Evolutionary conservation across 768 basidiomycete genomes (phyloP).

Genomic region (Tremella fuciformis): DNA sequence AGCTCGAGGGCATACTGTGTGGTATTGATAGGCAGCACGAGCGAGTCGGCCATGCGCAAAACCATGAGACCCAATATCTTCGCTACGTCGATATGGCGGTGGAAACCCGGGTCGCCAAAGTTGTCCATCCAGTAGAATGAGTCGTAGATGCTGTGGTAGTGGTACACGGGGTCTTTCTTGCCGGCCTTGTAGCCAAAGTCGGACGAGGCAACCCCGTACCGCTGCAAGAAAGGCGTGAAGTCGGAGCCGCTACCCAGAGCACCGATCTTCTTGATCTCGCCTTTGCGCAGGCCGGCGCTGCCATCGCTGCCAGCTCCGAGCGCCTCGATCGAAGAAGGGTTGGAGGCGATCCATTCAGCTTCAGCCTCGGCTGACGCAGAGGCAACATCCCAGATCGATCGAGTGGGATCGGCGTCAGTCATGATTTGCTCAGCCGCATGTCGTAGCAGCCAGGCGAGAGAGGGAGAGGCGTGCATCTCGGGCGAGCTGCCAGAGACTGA

Average conservation of each 20-base stretch:
- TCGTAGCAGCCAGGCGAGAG: conserved; percentile 72
- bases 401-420: conserved; percentile 65
- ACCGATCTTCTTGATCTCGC: not conserved
- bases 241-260: conserved; percentile 69
- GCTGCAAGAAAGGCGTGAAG: conserved; percentile 86
- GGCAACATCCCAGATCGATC: conserved; percentile 63
- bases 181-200: conserved; percentile 44
- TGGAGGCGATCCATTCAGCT: not conserved
- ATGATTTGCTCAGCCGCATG: conserved; percentile 66
- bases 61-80: conserved; percentile 63
- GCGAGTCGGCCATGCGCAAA: conserved; percentile 59
- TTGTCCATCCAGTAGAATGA: conserved; percentile 68
- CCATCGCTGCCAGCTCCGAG: not conserved
- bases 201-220: conserved; percentile 58
- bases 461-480: conserved; percentile 66
- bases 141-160: conserved; percentile 75
- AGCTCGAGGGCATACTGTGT: conserved; percentile 66
- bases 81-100: conserved; percentile 68
- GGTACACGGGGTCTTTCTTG: conserved; percentile 58
- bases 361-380: not conserved
- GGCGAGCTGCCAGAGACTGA: conserved; percentile 66
- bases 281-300: too few species aligned
- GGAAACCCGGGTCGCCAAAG: conserved; percentile 67
- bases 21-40: conserved; percentile 66
- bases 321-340: not conserved